phyloP scores from a whole-genome alignment of 2,329 filamentous ascomycete species.

The Trichoderma polysporum region DNA sequence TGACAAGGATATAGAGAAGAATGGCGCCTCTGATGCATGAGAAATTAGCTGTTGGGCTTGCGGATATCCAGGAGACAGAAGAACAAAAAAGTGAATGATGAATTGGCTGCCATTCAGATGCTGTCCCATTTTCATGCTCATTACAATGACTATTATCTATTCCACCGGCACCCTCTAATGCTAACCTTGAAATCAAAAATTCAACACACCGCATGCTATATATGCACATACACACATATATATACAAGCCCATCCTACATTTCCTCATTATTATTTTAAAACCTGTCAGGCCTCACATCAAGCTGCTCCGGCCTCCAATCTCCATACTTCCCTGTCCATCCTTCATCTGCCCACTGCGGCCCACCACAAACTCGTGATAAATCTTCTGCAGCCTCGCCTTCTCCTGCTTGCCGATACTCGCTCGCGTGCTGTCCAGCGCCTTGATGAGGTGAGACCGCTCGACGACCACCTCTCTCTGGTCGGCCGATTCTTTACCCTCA shows the following conservation, averaged over 20 bases:
- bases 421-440: constrained; percentile 72
- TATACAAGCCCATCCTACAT: background rate
- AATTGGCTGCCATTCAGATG: background rate
- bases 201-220: background rate
- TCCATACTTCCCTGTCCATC: constrained; percentile 90
- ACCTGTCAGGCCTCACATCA: constrained; percentile 64
- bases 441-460: constrained; percentile 79
- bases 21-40: background rate
- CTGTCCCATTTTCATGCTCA: background rate
- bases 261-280: background rate
- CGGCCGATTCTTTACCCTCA: constrained; percentile 33
- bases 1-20: background rate
- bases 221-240: background rate
- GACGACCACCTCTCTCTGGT: constrained; percentile 72
- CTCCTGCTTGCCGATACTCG: constrained; percentile 81
- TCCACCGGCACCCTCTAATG: background rate
- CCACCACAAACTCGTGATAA: constrained; percentile 89
- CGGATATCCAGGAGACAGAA: background rate
- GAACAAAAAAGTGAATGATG: background rate
- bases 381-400: constrained; percentile 72
- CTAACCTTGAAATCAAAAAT: background rate
- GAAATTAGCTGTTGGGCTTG: background rate
- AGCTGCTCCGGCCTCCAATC: constrained; percentile 84
- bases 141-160: constrained; percentile 2
- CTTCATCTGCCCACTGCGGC: constrained; percentile 91